These are phyloP conservation scores for Pseudogymnoascus sp. DNA, from an alignment of 2,329 filamentous ascomycete genomes.

Conservation along the genomic window DNA sequence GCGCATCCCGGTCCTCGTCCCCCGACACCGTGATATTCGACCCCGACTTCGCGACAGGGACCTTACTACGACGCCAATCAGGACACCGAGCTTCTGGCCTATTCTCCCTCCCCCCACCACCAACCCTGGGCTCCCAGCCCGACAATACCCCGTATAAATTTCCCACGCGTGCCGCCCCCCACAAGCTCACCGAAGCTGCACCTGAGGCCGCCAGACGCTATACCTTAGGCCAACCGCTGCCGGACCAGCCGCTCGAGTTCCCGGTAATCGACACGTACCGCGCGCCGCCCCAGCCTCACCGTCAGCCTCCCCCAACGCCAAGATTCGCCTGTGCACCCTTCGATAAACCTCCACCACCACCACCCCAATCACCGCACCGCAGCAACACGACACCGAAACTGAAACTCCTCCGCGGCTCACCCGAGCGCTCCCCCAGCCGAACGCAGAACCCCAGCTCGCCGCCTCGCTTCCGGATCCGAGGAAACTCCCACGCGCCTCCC, in stretches of 20 bases:
- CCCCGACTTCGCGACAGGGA: not conserved
- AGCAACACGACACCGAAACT: not conserved
- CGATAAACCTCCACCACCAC: not conserved
- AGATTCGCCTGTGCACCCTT: not conserved
- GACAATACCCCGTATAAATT: not conserved
- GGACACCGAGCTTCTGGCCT: not conserved
- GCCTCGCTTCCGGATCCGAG: not conserved
- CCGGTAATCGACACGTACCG: not conserved
- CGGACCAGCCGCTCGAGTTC: not conserved
- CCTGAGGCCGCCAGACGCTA: slow-evolving; percentile 4
- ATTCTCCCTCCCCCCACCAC: not conserved
- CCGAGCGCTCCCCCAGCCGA: not conserved
- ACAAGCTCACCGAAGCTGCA: not conserved
- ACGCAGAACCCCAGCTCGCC: not conserved
- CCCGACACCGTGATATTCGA: not conserved
- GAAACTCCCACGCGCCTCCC: not conserved
- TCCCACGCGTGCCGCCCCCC: not conserved
- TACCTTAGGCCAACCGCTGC: not conserved
- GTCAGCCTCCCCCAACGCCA: slow-evolving; percentile 1
- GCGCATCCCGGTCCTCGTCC: not conserved
- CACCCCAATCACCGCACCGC: not conserved
- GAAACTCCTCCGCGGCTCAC: not conserved
- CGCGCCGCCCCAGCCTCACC: not conserved
- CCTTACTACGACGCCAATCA: not conserved
- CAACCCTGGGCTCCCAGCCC: not conserved